Base-by-base conservation (phyloP, 345 rosid species). In the Eucalyptus sideroxylon region DNA sequence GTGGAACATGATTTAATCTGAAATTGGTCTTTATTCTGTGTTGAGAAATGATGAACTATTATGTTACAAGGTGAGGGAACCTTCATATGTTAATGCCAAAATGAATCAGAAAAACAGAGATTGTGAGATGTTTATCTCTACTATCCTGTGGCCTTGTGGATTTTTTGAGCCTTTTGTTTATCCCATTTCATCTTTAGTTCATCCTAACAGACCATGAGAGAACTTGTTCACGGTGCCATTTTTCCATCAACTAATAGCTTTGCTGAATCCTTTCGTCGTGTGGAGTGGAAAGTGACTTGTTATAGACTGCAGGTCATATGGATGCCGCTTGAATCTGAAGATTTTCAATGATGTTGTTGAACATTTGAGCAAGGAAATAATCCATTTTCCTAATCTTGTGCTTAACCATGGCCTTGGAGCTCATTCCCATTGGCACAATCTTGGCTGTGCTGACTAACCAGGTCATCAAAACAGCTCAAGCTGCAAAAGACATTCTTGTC, bases 381-480 rank as follows among this genome's bases (percentile, higher is more conserved):
- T 21, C 15, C 9, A 11, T 77, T 77, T 1, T 77, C 42, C 42
- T 77, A 77, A 77, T 40, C 85, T 37, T 40, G 47, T 77, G 47
- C 47, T 77, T 40, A 53, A 86, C 50, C 88, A 94, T 94, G 96
- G 92, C 92, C 2, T 55, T 95, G 94, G 97, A 94, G 92, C 95
- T 95, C 37, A n/a, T 95, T 86, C 97, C 97, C 26, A 93, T 95
- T 34, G 97, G 96, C 81, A 94, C 97, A 40, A 91, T 93, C 86
- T 93, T 95, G 88, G 95, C 95, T 87, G 94, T 95, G 86, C 90
- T 95, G 69, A 92, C 95, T 77, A 92, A 90, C 85, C 95, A 95
- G 92, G 95, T 95, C 51, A 89, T 95, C 50, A 94, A 94, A 93
- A 95, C 97, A 86, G 97, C 97, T 51, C 94, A 93, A 88, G 96